Evolutionary conservation across 2,329 filamentous ascomycete species (phyloP), one percentile per base, ranked within the genome.

Genomic region (Didymella glomerata): DNA sequence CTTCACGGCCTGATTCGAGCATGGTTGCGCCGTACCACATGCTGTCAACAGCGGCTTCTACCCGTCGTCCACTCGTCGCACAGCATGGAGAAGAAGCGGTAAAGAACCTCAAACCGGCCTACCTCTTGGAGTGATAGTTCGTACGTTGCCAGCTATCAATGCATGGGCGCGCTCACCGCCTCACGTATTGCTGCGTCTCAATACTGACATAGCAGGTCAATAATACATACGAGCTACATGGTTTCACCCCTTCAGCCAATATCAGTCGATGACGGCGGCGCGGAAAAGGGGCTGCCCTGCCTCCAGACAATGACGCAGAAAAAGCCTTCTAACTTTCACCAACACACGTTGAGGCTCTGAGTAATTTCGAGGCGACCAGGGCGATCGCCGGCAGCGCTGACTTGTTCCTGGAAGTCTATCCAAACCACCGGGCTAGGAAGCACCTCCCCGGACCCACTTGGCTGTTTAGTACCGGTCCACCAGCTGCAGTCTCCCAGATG

Each of bases 391-490:
- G 56, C 63, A 58, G n/a, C 62, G 50, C 62, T 65, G 63, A 64
- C 68, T 72, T 65, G 73, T 75, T 76, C 74, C 72, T 77, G 72
- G 66, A 61, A 69, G 60, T 64, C 55, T 54, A 69, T 68, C 71
- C 74, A 70, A 63, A 68, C 67, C 61, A 70, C 60, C 74, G 75
- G 71, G 66, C 67, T 62, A 66, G 65, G 67, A 69, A 69, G 68
- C 67, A 51, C 67, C 68, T 75, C 74, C 75, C 75, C 75, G 73
- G 74, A 74, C 71, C 74, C 73, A 72, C 71, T 54, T 57, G 34
- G 48, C 51, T 41, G 38, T 38, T 52, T 68, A 65, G 64, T 49
- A 32, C 62, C 47, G 66, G 50, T 51, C 64, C 65, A 63, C 38
- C 65, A 65, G 52, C 48, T 69, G 63, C 64, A 68, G 58, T 56